Conservation (phyloP, 805 yeast species). For the Candida ulmi region DNA sequence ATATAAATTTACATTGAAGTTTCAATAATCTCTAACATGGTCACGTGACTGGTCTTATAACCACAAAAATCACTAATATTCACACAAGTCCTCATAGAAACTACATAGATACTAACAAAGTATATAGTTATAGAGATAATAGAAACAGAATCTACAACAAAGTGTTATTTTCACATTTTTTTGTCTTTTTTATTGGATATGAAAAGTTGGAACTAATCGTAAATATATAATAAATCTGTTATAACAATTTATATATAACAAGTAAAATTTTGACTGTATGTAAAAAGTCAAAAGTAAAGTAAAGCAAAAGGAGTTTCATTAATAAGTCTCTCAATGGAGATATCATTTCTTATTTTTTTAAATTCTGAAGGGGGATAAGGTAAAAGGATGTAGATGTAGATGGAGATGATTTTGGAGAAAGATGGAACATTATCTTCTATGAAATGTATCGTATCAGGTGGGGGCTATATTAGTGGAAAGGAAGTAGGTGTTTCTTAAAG, state of each 20-base stretch:
- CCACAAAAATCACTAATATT: too few species aligned
- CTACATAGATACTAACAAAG: too few species aligned
- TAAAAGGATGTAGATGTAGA: too few species aligned
- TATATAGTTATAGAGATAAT: too few species aligned
- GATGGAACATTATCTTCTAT: background rate
- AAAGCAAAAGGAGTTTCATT: background rate
- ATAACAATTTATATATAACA: background rate
- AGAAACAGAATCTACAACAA: too few species aligned
- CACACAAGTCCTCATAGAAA: too few species aligned
- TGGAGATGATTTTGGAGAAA: background rate
- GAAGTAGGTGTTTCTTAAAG: background rate
- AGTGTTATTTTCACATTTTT: conserved; percentile 3
- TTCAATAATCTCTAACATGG: too few species aligned
- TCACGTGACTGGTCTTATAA: too few species aligned
- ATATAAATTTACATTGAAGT: too few species aligned
- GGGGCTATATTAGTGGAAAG: too few species aligned
- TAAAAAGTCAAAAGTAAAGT: background rate
- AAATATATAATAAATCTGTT: conserved; percentile 17
- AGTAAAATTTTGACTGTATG: too few species aligned
- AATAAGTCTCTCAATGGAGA: background rate
- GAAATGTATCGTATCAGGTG: background rate
- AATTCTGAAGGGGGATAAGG: too few species aligned
- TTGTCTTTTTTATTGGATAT: conserved; percentile 1
- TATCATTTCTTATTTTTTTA: background rate
- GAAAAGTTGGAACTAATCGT: conserved; percentile 12